Conservation (phyloP, 768 basidiomycete species). For the Leucosporidium yakuticum region DNA sequence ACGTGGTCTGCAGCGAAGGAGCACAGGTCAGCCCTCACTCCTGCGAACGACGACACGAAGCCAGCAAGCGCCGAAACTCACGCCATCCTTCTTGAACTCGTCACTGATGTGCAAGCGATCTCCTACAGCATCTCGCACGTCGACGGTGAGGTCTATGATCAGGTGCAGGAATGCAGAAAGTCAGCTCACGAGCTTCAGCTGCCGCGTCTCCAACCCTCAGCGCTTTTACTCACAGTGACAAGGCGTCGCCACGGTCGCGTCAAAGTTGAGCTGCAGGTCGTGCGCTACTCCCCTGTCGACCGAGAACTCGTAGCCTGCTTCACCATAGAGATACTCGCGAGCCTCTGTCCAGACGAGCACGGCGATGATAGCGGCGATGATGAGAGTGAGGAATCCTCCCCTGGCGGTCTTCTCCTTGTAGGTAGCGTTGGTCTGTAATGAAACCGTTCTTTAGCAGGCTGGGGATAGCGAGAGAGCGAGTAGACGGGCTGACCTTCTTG, state of each 20-base stretch:
- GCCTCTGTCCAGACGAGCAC: constrained; percentile 80
- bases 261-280: constrained; percentile 78
- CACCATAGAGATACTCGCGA: constrained; percentile 87
- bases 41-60: neutral
- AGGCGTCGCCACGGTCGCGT: constrained; percentile 87
- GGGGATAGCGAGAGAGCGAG: neutral
- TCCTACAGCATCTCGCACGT: constrained; percentile 86
- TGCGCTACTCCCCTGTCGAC: constrained; percentile 62
- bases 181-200: neutral
- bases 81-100: constrained; percentile 77
- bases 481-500: constrained; percentile 14
- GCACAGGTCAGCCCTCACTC: neutral
- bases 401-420: constrained; percentile 74
- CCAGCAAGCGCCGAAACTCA: constrained; percentile 43
- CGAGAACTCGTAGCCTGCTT: constrained; percentile 81
- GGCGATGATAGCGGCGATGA: constrained; percentile 59
- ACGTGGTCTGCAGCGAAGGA: constrained; percentile 54
- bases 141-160: constrained; percentile 67
- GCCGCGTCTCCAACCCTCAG: no score
- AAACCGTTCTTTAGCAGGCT: neutral
- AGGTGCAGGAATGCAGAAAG: no score
- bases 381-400: constrained; percentile 72
- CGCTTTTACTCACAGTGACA: constrained; percentile 66
- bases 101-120: constrained; percentile 79
- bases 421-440: constrained; percentile 61